Evolutionary conservation across 177 flowering plant genomes (phyloP), one percentile per base, ranked within the genome.

Genomic region (Telopea speciosissima): DNA sequence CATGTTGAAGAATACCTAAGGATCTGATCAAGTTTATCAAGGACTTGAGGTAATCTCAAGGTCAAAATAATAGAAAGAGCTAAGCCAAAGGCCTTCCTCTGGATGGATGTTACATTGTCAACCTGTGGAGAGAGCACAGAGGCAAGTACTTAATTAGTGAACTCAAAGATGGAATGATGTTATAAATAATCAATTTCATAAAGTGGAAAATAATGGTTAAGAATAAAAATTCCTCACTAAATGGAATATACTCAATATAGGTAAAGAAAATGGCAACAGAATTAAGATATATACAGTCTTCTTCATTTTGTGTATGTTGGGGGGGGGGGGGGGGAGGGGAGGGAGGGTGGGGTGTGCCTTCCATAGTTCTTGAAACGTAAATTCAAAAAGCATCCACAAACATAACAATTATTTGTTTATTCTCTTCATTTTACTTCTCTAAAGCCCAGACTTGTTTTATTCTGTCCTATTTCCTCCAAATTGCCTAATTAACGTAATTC

Each of bases 1-100:
- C 68, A 68, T 59, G 21, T 33, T 17, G 23, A 40, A 23, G 1
- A 62, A 63, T 79, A 95, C 99, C 97, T 88, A 59, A 95, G 72
- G 63, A 95, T 95, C 72, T 84, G 94, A 86, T 95, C 99, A 72
- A 95, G 89, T 78, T 82, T 91, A 77, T 95, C 96, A 68, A 91
- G 96, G 60, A 93, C 89, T 85, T 91, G 90, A 80, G 96, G 96
- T 76, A 90, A 67, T 78, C 97, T 85, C 72, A 91, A 76, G n/a
- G 97, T 86, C 79, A 95, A 71, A 76, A 88, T 85, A 58, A 90
- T 83, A 24, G 99, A 89, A 73, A 95, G 96, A 33, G 98, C 98
- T 61, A 93, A 81, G 56, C 88, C 96, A 82, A 81, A 74, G 49
- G 82, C 81, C 84, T 90, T 95, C 72, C 77, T 87, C 70, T 93